Conservation (phyloP, 116 monocot genomes). For the Phalaenopsis hybrid region DNA sequence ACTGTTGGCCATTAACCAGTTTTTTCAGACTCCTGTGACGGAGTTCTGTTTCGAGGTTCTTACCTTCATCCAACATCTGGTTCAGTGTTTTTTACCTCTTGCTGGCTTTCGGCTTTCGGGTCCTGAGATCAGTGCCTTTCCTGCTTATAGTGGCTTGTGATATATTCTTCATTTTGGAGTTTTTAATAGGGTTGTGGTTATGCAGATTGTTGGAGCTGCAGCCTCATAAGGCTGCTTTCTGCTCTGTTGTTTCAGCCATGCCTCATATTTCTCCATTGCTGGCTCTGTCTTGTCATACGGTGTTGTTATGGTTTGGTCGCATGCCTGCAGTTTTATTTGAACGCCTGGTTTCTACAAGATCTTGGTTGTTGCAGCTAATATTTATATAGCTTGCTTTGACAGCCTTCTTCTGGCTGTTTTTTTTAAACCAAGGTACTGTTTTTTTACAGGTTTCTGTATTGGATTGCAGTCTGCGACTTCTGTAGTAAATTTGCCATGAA, state of each 20-base stretch:
- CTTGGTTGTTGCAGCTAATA: slow-evolving; percentile 13
- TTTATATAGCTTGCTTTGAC: slow-evolving; percentile 5
- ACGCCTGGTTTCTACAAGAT: slow-evolving; percentile 20
- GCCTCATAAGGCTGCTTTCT: background rate
- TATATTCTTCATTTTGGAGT: background rate
- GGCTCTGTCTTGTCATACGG: background rate
- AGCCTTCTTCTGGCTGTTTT: background rate
- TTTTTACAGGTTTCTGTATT: slow-evolving; percentile 35
- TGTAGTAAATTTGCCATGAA: background rate
- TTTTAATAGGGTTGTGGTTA: slow-evolving; percentile 11
- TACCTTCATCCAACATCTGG: slow-evolving; percentile 11
- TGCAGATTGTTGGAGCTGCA: background rate
- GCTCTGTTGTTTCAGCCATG: background rate
- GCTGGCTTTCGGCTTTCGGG: slow-evolving; percentile 13
- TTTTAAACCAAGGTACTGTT: slow-evolving; percentile 15
- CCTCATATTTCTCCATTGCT: slow-evolving; percentile 4
- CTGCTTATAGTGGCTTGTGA: slow-evolving; percentile 8
- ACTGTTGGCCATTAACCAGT: slow-evolving; percentile 14
- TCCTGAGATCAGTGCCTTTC: slow-evolving; percentile 13
- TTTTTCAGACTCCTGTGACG: slow-evolving; percentile 20
- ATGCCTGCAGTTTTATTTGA: slow-evolving; percentile 26
- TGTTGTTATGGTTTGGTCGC: slow-evolving; percentile 14
- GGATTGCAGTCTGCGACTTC: slow-evolving; percentile 18
- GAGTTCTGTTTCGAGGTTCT: slow-evolving; percentile 19
- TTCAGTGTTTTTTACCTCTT: background rate